A percentile compares a stretch with the other conserved stretches of the same genome.
phyloP scores from a whole-genome alignment of 1,284 basidiomycete genomes.

The Ganoderma meredithae region DNA sequence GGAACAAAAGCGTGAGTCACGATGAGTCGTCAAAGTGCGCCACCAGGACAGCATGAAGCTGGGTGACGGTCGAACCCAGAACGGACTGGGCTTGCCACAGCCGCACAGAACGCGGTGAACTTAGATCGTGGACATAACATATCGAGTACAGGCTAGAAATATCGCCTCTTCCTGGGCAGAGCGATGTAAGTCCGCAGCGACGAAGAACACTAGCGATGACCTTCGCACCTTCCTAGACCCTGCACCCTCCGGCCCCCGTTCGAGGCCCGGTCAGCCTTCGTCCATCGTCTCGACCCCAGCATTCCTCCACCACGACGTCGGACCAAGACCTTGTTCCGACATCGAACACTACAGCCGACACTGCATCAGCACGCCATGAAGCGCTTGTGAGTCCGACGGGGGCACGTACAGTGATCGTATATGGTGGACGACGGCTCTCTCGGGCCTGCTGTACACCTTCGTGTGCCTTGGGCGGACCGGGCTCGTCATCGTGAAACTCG shows the following conservation, averaged over 20 bases:
- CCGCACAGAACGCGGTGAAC: not conserved
- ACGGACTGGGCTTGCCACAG: not conserved
- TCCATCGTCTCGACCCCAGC: slow-evolving; percentile 51
- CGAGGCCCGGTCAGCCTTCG: slow-evolving; percentile 37
- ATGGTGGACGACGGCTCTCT: slow-evolving; percentile 70
- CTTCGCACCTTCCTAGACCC: not conserved
- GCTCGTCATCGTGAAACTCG: slow-evolving; percentile 92
- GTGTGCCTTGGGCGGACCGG: slow-evolving; percentile 79
- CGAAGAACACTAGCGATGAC: not conserved
- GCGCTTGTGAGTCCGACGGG: not conserved
- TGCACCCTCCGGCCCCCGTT: not conserved
- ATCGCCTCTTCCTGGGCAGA: not conserved
- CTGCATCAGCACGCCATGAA: slow-evolving; percentile 8
- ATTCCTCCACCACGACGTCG: slow-evolving; percentile 74
- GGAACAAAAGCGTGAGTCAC: not conserved
- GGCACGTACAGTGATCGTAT: slow-evolving; percentile 73
- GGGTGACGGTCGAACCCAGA: not conserved
- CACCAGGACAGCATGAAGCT: not conserved
- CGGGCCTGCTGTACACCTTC: slow-evolving; percentile 67
- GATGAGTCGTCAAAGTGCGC: not conserved
- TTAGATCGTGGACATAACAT: not conserved
- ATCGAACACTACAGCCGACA: slow-evolving; percentile 77
- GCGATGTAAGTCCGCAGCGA: not conserved
- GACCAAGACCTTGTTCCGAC: slow-evolving; percentile 89
- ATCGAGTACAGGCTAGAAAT: not conserved